A percentile compares a stretch with the other conserved stretches of the same genome.
Conservation (phyloP, 116 monocot genomes). For the Posidonia oceanica region DNA sequence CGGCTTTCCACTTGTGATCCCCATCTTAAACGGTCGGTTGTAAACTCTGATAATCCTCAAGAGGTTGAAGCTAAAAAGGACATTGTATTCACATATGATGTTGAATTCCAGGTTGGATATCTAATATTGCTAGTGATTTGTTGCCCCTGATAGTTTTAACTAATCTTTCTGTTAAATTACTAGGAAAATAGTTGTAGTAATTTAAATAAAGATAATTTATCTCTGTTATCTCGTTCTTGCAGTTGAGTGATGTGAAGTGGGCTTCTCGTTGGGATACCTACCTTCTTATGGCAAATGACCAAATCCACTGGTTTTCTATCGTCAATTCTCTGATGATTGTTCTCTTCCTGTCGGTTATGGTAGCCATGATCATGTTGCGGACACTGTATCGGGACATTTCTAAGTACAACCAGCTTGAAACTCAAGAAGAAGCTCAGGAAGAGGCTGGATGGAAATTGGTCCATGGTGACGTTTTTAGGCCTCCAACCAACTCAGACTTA, state of each 20-base stretch:
- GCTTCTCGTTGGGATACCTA: slow-evolving; percentile 86
- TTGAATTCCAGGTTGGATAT: slow-evolving; percentile 57
- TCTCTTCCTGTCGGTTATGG: slow-evolving; percentile 94
- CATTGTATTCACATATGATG: slow-evolving; percentile 90
- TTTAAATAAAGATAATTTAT: too few species aligned
- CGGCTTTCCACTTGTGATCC: slow-evolving; percentile 74
- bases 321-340: slow-evolving; percentile 94
- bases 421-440: slow-evolving; percentile 95
- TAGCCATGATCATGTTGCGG: slow-evolving; percentile 97
- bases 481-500: slow-evolving; percentile 63
- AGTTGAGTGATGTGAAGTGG: slow-evolving; percentile 49
- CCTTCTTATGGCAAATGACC: slow-evolving; percentile 91
- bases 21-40: slow-evolving; percentile 49
- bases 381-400: slow-evolving; percentile 90
- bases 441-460: slow-evolving; percentile 95
- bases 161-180: too few species aligned
- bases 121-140: background rate
- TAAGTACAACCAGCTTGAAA: slow-evolving; percentile 93
- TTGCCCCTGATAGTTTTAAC: too few species aligned
- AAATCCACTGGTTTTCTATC: slow-evolving; percentile 98
- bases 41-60: slow-evolving; percentile 62
- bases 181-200: too few species aligned
- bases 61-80: slow-evolving; percentile 78
- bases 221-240: slow-evolving; percentile 1
- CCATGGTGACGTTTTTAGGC: slow-evolving; percentile 86